phyloP scores from a whole-genome alignment of 495 filamentous ascomycete genomes.

The Xylaria nigripes region DNA sequence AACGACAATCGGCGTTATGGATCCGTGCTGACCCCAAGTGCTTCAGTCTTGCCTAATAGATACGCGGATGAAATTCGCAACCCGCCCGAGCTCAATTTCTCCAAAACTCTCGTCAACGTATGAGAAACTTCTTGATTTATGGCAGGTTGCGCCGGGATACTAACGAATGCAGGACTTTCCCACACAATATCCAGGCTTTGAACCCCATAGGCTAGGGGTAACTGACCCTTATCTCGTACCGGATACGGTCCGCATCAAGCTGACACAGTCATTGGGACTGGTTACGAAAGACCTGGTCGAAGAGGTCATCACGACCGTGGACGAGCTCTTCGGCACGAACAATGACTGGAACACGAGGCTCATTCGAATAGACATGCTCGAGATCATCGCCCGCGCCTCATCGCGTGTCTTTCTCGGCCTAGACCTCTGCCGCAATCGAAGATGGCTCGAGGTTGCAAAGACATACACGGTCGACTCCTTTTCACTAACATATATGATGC shows the following conservation, averaged over 20 bases:
- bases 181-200: constrained; percentile 40
- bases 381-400: constrained; percentile 39
- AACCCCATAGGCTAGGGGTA: constrained; percentile 28
- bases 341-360: constrained; percentile 14
- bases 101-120: constrained; percentile 35
- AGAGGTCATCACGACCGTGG: constrained; percentile 31
- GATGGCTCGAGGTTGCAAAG: constrained; percentile 39
- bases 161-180: constrained; percentile 32
- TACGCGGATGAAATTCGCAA: constrained; percentile 45
- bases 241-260: constrained; percentile 36
- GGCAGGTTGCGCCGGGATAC: not conserved
- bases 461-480: constrained; percentile 34
- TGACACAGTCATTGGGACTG: constrained; percentile 42
- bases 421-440: constrained; percentile 33
- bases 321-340: constrained; percentile 30
- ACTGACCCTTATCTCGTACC: constrained; percentile 19
- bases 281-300: constrained; percentile 36
- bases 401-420: constrained; percentile 41
- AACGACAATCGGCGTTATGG: not conserved
- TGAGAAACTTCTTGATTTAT: not conserved
- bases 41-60: constrained; percentile 34
- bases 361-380: constrained; percentile 26
- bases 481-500: constrained; percentile 24
- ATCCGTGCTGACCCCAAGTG: not conserved
- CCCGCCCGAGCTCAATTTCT: constrained; percentile 31